A percentile compares a stretch with the other conserved stretches of the same genome.
Conservation (phyloP, 2,329 filamentous ascomycete genomes). For the Sporothrix mexicana region DNA sequence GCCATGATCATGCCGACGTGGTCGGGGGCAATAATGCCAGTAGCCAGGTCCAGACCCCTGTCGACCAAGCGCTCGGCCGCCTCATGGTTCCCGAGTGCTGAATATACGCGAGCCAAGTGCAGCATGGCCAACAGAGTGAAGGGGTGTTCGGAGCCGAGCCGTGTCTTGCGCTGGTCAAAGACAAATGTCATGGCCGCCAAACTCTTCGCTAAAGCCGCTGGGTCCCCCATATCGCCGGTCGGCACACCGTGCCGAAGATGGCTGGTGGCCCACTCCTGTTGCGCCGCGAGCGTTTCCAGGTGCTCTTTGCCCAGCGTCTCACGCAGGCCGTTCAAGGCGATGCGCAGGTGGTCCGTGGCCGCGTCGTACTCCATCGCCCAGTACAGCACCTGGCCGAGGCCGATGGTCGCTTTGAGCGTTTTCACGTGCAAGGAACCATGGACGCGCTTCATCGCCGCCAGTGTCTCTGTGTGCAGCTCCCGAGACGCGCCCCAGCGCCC, state of each 20-base stretch:
- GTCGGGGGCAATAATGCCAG: background rate
- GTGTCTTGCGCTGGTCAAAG: background rate
- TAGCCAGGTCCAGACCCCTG: background rate
- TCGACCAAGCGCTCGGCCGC: background rate
- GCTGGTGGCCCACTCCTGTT: background rate
- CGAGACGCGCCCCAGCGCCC: background rate
- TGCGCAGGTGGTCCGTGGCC: background rate
- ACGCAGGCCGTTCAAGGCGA: background rate
- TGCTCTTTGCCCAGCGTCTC: background rate
- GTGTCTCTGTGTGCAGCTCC: background rate
- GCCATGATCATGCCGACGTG: conserved; percentile 1
- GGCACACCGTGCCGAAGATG: background rate
- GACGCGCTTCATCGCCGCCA: conserved; percentile 1
- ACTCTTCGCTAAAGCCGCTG: background rate
- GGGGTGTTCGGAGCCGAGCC: background rate
- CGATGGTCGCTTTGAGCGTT: background rate
- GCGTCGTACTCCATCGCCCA: background rate
- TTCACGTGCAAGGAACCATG: background rate
- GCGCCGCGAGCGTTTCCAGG: background rate
- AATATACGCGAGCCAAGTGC: background rate
- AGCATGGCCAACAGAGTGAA: conserved; percentile 3
- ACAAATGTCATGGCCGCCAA: background rate
- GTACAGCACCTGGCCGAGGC: background rate
- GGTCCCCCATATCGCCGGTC: background rate
- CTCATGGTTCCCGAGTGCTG: background rate